Conservation (phyloP, 306 rosid species). For the Quercus variabilis region DNA sequence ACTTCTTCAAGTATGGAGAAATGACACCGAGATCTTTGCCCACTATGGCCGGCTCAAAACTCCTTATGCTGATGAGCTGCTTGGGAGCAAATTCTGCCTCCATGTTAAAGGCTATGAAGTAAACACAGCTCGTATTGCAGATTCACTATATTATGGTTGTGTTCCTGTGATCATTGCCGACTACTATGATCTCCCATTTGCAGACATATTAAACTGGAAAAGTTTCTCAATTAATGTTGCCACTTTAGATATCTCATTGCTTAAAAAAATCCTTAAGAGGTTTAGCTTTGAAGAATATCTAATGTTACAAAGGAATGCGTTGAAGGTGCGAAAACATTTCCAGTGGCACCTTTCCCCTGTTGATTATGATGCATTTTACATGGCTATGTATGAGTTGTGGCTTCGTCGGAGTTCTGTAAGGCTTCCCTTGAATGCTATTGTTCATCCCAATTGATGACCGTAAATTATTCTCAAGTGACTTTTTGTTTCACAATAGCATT, state of each 20-base stretch:
- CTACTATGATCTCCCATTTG: conserved; percentile 80
- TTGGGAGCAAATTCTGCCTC: conserved; percentile 85
- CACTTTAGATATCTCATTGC: conserved; percentile 57
- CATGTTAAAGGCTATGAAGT: conserved; percentile 88
- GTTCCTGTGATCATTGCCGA: conserved; percentile 77
- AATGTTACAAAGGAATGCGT: conserved; percentile 47
- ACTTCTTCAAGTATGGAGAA: conserved; percentile 58
- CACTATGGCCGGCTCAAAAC: conserved; percentile 67
- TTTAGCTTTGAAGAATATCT: conserved; percentile 45
- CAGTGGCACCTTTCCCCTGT: conserved; percentile 69
- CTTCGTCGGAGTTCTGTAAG: conserved; percentile 62
- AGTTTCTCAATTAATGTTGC: conserved; percentile 57
- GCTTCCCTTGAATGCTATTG: conserved; percentile 15
- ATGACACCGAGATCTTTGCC: conserved; percentile 72
- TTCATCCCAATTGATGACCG: background rate
- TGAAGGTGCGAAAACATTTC: conserved; percentile 73
- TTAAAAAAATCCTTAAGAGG: conserved; percentile 57
- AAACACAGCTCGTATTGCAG: conserved; percentile 80
- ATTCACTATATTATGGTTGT: conserved; percentile 77
- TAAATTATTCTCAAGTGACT: background rate
- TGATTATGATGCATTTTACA: conserved; percentile 71
- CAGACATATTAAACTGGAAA: conserved; percentile 69
- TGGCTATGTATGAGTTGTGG: conserved; percentile 88
- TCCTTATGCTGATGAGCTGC: conserved; percentile 67
- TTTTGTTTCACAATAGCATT: background rate